Conservation (phyloP, 371 early-diverging fungal species). For the Apophysomyces ossiformis region DNA sequence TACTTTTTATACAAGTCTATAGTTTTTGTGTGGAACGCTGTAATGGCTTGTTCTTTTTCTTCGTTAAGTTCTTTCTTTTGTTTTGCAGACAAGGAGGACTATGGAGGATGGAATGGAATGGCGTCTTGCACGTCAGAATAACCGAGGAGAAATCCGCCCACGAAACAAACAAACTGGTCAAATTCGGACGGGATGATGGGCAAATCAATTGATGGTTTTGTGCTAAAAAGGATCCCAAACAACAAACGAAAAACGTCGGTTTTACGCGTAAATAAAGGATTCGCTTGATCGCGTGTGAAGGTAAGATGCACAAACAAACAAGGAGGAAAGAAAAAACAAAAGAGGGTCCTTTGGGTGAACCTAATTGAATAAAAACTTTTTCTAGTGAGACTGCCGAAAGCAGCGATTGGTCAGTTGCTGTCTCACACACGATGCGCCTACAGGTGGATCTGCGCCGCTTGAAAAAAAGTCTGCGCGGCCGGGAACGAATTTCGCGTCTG, state of each 20-base stretch:
- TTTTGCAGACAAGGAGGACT: constrained; percentile 3
- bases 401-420: not conserved
- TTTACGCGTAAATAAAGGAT: not conserved
- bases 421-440: not conserved
- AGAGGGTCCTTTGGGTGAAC: not conserved
- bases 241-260: constrained; percentile 7
- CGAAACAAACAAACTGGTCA: constrained; percentile 8
- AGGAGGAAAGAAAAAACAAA: not conserved
- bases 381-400: constrained; percentile 1
- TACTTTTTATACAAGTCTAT: not conserved
- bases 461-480: not conserved
- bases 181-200: constrained; percentile 29
- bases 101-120: constrained; percentile 30
- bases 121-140: constrained; percentile 24
- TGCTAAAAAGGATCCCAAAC: constrained; percentile 8
- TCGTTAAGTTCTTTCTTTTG: constrained; percentile 3
- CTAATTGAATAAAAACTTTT: constrained; percentile 9
- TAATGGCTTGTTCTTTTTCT: constrained; percentile 9
- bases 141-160: constrained; percentile 20
- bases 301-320: too few relatives aligned
- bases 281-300: too few relatives aligned
- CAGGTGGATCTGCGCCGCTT: not conserved
- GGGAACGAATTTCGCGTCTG: too few relatives aligned
- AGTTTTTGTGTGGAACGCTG: not conserved
- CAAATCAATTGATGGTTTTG: constrained; percentile 16